These are phyloP conservation scores for Antrodiella citrinella DNA, from an alignment of 768 basidiomycete species.

Conservation along the genomic window DNA sequence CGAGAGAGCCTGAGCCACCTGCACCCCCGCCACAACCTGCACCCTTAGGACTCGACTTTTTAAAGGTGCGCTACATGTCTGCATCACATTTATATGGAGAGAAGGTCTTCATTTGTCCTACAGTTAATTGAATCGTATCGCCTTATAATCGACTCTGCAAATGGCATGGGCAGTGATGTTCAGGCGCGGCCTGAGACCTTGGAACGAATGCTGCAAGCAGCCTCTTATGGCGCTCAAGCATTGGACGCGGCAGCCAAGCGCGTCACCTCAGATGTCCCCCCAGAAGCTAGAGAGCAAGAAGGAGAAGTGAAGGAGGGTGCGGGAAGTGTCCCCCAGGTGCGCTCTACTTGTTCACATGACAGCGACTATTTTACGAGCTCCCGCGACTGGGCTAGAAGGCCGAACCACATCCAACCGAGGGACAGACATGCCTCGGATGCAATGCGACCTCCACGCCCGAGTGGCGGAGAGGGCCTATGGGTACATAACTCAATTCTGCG, in stretches of 20 bases:
- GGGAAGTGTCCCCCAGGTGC: constrained; percentile 19
- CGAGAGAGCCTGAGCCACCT: constrained; percentile 8
- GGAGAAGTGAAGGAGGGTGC: constrained; percentile 20
- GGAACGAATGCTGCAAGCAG: constrained; percentile 40
- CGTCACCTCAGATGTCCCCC: constrained; percentile 9
- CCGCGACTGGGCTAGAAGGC: neutral
- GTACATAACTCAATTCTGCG: constrained; percentile 30
- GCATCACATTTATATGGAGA: no score
- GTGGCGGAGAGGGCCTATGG: constrained; percentile 79
- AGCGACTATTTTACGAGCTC: neutral
- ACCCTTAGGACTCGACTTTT: constrained; percentile 30
- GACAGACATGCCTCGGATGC: constrained; percentile 76
- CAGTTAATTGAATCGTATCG: constrained; percentile 39
- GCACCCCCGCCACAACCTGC: constrained; percentile 15
- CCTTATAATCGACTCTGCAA: constrained; percentile 33
- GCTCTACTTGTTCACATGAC: constrained; percentile 1
- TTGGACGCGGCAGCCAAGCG: constrained; percentile 30
- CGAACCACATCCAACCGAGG: constrained; percentile 11
- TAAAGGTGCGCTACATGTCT: constrained; percentile 32
- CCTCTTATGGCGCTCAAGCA: constrained; percentile 32
- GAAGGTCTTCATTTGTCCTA: constrained; percentile 2
- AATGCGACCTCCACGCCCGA: constrained; percentile 80
- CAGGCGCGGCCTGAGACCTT: constrained; percentile 24
- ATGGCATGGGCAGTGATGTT: constrained; percentile 19
- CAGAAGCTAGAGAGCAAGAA: constrained; percentile 13